phyloP scores from a whole-genome alignment of 1,139 yeast species.

The Kurtzmaniella quercitrusa region DNA sequence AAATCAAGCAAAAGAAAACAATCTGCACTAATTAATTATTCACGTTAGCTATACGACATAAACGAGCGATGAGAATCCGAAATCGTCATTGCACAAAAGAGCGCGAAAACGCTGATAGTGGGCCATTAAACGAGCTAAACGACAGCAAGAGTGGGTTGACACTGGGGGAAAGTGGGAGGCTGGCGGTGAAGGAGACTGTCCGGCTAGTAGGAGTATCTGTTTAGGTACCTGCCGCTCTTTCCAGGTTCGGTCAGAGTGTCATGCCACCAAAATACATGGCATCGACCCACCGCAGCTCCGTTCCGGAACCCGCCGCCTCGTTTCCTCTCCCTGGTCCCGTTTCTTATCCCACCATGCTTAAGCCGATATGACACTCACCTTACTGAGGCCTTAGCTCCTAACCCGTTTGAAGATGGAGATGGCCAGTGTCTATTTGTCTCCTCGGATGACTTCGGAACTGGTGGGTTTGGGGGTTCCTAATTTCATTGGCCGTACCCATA shows the following conservation, averaged over 20 bases:
- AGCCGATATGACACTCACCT: no score
- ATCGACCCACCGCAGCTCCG: not conserved
- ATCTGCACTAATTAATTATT: not conserved
- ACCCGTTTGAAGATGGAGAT: no score
- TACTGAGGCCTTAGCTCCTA: no score
- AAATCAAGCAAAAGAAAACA: not conserved
- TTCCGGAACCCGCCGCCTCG: not conserved
- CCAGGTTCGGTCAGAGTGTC: no score
- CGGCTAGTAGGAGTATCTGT: no score
- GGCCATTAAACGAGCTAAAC: not conserved
- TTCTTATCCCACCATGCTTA: no score
- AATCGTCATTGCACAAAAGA: constrained; percentile 8
- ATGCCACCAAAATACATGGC: no score
- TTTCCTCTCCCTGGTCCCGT: not conserved
- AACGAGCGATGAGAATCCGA: constrained; percentile 5
- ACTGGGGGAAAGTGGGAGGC: not conserved
- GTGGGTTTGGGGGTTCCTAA: no score
- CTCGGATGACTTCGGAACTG: no score
- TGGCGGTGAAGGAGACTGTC: not conserved
- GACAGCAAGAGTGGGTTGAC: not conserved
- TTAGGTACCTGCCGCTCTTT: no score
- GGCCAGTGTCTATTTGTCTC: no score
- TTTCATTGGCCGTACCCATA: no score
- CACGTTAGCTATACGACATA: constrained; percentile 3
- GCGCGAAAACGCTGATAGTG: not conserved